Evolutionary conservation across 2,329 filamentous ascomycete species (phyloP).

Genomic region (Endothia cerciana): DNA sequence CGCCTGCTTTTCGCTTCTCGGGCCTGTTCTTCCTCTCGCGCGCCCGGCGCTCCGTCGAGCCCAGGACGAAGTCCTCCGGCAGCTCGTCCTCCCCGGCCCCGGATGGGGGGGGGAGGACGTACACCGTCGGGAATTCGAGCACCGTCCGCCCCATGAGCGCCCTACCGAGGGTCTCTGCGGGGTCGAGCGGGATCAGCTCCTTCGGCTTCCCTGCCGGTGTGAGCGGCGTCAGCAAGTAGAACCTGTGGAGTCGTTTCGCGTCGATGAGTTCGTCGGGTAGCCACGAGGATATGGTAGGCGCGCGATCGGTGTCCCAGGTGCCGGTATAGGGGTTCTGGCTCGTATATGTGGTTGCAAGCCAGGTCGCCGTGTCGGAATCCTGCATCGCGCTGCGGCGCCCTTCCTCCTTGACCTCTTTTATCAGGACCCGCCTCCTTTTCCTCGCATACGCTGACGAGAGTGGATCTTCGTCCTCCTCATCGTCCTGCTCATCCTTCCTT

Average conservation of each 20-base stretch:
- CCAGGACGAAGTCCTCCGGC: slow-evolving; percentile 34
- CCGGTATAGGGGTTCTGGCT: slow-evolving; percentile 34
- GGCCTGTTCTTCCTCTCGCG: background rate
- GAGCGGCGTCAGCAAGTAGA: slow-evolving; percentile 36
- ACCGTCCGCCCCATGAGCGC: slow-evolving; percentile 61
- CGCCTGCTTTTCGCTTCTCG: slow-evolving; percentile 18
- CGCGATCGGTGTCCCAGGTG: slow-evolving; percentile 33
- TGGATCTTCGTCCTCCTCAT: slow-evolving; percentile 27
- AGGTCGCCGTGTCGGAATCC: slow-evolving; percentile 29
- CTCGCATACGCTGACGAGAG: slow-evolving; percentile 15
- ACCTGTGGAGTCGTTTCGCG: slow-evolving; percentile 26
- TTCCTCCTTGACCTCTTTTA: slow-evolving; percentile 29
- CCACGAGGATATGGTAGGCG: slow-evolving; percentile 31
- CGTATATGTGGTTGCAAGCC: slow-evolving; percentile 32
- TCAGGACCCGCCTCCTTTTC: slow-evolving; percentile 15
- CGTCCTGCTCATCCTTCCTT: slow-evolving; percentile 18
- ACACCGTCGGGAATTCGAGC: slow-evolving; percentile 74
- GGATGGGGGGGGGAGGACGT: slow-evolving; percentile 50
- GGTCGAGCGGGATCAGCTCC: slow-evolving; percentile 57
- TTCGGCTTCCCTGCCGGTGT: slow-evolving; percentile 28
- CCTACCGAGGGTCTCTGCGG: slow-evolving; percentile 51
- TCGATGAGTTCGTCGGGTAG: slow-evolving; percentile 29
- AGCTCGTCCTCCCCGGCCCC: slow-evolving; percentile 16
- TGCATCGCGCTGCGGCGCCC: slow-evolving; percentile 26
- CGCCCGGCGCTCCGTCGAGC: slow-evolving; percentile 31